Conservation (phyloP, 805 yeast species). For the Torulaspora gathmanii region DNA sequence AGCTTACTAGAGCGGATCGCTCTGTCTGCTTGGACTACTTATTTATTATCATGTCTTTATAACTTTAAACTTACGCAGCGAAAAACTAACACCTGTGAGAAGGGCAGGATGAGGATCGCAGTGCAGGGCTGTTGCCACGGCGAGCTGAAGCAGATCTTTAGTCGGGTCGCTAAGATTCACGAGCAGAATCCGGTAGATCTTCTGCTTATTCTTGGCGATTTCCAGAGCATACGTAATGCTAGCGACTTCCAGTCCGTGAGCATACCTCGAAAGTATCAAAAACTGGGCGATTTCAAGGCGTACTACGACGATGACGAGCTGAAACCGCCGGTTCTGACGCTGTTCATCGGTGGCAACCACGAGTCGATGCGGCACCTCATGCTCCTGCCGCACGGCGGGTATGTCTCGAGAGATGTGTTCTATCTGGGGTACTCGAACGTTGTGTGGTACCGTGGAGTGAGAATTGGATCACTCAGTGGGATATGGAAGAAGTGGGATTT, state of each 20-base stretch:
- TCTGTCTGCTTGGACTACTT: constrained; percentile 3
- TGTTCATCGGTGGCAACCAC: constrained; percentile 94
- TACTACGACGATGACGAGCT: constrained; percentile 55
- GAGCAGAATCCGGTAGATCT: constrained; percentile 42
- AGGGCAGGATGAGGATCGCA: constrained; percentile 45
- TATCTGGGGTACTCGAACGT: constrained; percentile 76
- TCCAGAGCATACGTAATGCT: constrained; percentile 68
- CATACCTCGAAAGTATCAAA: constrained; percentile 73
- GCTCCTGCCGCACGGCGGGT: constrained; percentile 80
- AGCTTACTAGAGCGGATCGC: constrained; percentile 55
- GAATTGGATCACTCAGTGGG: constrained; percentile 82
- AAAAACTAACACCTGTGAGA: not conserved
- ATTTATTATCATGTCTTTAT: constrained; percentile 12
- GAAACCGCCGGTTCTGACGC: constrained; percentile 58
- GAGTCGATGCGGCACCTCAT: constrained; percentile 77
- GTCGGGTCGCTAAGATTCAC: constrained; percentile 28
- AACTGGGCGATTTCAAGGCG: constrained; percentile 71
- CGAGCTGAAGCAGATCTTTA: constrained; percentile 56
- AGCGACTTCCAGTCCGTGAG: constrained; percentile 65
- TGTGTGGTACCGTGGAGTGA: constrained; percentile 67
- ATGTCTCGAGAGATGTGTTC: constrained; percentile 85
- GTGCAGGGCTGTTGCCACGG: constrained; percentile 93
- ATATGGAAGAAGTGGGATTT: constrained; percentile 59
- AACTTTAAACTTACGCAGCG: not conserved
- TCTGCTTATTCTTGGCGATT: constrained; percentile 84